These are phyloP conservation scores for Salix brachista DNA, from an alignment of 345 rosid species.

Conservation along the genomic window DNA sequence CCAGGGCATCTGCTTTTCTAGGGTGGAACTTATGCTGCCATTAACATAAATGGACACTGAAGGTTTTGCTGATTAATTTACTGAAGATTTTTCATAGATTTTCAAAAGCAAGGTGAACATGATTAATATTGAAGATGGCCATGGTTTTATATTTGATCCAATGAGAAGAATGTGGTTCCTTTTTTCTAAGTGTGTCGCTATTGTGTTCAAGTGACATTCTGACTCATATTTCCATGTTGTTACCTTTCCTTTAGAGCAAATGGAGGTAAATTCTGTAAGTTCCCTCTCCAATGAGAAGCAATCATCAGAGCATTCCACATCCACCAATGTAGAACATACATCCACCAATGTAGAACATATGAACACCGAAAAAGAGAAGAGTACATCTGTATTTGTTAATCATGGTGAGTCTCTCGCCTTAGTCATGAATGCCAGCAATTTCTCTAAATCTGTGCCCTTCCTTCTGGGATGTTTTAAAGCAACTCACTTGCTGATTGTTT, in stretches of 20 bases:
- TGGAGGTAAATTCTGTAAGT: slow-evolving; percentile 31
- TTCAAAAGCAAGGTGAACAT: background rate
- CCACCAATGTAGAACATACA: slow-evolving; percentile 27
- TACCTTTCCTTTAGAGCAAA: slow-evolving; percentile 7
- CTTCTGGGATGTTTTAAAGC: background rate
- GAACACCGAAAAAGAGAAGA: slow-evolving; percentile 30
- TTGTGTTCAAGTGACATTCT: background rate
- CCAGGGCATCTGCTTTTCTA: background rate
- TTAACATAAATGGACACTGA: background rate
- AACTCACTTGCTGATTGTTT: background rate
- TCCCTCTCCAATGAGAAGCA: slow-evolving; percentile 38
- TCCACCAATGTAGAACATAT: slow-evolving; percentile 28
- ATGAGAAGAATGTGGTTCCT: background rate
- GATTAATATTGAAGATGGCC: background rate
- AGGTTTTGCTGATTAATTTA: background rate
- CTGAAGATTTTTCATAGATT: background rate
- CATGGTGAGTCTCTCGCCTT: slow-evolving; percentile 35
- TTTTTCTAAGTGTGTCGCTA: background rate
- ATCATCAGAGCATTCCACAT: slow-evolving; percentile 23
- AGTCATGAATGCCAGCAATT: background rate
- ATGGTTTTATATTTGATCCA: background rate
- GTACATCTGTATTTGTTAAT: slow-evolving; percentile 36
- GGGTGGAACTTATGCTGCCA: background rate
- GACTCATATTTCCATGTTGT: background rate
- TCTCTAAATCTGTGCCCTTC: background rate